These are phyloP conservation scores for Coemansia sp. DNA, from an alignment of 192 early-diverging fungal species.

Conservation along the genomic window DNA sequence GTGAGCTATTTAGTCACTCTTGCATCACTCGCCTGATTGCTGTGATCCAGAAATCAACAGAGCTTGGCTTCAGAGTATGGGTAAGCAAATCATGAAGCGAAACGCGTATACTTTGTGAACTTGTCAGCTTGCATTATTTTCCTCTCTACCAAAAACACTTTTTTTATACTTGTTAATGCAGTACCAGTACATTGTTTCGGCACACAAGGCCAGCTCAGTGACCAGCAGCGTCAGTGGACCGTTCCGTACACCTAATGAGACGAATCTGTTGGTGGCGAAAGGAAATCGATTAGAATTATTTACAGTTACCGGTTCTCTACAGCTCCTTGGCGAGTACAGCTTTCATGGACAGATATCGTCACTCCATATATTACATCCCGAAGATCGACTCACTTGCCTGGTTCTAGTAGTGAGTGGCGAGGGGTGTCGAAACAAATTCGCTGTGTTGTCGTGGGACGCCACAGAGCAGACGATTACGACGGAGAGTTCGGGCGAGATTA, in stretches of 20 bases:
- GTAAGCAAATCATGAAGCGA: background rate
- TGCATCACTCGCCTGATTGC: background rate
- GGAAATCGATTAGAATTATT: conserved; percentile 61
- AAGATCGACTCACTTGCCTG: conserved; percentile 58
- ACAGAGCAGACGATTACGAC: conserved; percentile 57
- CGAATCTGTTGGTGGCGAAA: conserved; percentile 74
- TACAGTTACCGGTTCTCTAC: conserved; percentile 39
- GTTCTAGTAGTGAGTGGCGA: conserved; percentile 56
- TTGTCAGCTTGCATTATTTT: background rate
- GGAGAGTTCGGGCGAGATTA: conserved; percentile 65
- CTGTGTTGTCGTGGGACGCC: conserved; percentile 70
- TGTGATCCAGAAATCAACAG: background rate
- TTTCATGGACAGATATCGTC: conserved; percentile 72
- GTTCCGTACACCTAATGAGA: conserved; percentile 64
- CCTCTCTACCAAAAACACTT: background rate
- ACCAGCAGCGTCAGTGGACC: conserved; percentile 62
- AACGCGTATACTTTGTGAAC: background rate
- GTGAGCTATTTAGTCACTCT: background rate
- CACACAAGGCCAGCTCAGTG: conserved; percentile 79
- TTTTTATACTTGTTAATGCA: conserved; percentile 26
- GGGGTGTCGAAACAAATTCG: conserved; percentile 70
- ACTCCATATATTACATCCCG: conserved; percentile 48
- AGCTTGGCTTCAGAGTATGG: background rate
- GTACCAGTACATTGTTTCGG: conserved; percentile 79
- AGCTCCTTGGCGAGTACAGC: conserved; percentile 59